Conservation (phyloP, 306 rosid genomes). For the Quillaja saponaria region DNA sequence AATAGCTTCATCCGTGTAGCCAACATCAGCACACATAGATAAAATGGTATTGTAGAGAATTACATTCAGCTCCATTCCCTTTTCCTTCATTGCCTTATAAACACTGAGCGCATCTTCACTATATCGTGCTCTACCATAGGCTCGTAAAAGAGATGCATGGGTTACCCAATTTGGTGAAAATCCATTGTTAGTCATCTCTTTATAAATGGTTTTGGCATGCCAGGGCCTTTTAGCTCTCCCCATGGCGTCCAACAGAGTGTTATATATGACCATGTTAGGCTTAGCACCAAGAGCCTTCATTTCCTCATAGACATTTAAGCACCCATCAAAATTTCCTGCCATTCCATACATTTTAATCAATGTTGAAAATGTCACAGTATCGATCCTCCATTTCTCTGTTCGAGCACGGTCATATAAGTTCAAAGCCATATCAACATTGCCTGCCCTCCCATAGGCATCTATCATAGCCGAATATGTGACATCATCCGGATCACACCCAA, state of each 20-base stretch:
- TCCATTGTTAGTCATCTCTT: conserved; percentile 68
- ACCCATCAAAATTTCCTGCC: conserved; percentile 70
- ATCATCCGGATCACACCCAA: conserved; percentile 60
- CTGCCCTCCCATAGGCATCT: conserved; percentile 70
- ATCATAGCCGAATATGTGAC: conserved; percentile 62
- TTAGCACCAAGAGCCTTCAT: conserved; percentile 77
- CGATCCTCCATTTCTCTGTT: conserved; percentile 71
- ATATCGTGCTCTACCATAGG: conserved; percentile 65
- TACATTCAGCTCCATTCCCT: conserved; percentile 53
- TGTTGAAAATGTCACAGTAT: conserved; percentile 52
- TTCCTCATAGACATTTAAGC: conserved; percentile 75
- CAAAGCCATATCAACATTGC: conserved; percentile 72
- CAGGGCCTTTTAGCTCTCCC: conserved; percentile 70
- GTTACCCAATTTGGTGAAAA: conserved; percentile 60
- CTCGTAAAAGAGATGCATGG: conserved; percentile 70
- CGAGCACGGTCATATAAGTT: conserved; percentile 70
- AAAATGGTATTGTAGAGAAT: conserved; percentile 69
- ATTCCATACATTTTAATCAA: conserved; percentile 73
- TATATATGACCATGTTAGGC: conserved; percentile 56
- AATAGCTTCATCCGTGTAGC: conserved; percentile 56
- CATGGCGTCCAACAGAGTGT: conserved; percentile 72
- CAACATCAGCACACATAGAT: conserved; percentile 82
- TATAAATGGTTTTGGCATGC: conserved; percentile 66
- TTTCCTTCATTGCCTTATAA: conserved; percentile 80
- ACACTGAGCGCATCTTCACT: conserved; percentile 62